Evolutionary conservation across 2,329 filamentous ascomycete genomes (phyloP).

Genomic region (Aspergillus quadrilineatus): DNA sequence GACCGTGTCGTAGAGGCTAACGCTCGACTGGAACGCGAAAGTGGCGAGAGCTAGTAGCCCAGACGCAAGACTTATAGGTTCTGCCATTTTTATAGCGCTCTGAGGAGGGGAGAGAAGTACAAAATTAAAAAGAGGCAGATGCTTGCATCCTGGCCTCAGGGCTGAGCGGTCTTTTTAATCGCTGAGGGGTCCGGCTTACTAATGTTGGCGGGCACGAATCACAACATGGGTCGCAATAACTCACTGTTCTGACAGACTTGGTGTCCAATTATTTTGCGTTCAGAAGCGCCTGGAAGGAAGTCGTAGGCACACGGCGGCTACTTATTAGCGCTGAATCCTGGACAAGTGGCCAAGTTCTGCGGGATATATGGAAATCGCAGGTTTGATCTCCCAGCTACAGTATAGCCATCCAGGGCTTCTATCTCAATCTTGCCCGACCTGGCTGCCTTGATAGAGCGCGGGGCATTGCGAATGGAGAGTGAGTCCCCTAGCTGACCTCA

Average conservation of each 20-base stretch:
- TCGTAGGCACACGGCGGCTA: neutral
- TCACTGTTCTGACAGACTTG: neutral
- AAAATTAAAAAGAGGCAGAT: neutral
- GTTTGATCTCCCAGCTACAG: too few relatives aligned
- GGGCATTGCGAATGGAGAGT: too few relatives aligned
- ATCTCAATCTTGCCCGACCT: too few relatives aligned
- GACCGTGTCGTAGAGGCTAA: constrained; percentile 39
- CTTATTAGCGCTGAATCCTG: too few relatives aligned
- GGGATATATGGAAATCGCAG: too few relatives aligned
- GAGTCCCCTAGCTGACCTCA: too few relatives aligned
- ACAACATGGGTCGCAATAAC: neutral
- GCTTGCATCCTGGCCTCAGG: neutral
- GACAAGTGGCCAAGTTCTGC: too few relatives aligned
- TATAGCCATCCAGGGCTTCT: too few relatives aligned
- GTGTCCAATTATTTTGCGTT: neutral
- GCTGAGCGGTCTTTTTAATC: neutral
- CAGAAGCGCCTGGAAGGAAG: neutral
- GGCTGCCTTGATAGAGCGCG: too few relatives aligned
- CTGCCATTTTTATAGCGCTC: constrained; percentile 31
- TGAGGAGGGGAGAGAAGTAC: neutral
- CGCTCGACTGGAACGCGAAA: constrained; percentile 43
- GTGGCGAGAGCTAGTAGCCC: constrained; percentile 38
- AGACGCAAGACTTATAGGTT: constrained; percentile 40
- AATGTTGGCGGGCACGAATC: neutral
- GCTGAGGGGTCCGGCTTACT: neutral